Conservation (phyloP, 495 filamentous ascomycete genomes). For the Xylaria sp. region DNA sequence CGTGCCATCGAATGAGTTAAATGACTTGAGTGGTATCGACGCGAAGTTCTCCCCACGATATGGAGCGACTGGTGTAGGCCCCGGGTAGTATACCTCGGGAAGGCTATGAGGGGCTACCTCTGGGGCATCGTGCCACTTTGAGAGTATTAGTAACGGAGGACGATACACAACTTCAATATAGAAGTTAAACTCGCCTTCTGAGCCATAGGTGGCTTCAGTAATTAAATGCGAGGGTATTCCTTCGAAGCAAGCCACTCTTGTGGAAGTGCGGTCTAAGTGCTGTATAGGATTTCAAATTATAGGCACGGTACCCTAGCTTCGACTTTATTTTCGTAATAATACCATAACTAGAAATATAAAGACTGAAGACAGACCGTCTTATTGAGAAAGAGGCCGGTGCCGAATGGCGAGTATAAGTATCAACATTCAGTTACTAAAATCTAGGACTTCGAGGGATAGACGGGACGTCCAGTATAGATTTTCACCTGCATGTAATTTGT, state of each 20-base stretch:
- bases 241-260: neutral
- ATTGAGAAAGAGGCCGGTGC: neutral
- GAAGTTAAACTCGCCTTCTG: constrained; percentile 13
- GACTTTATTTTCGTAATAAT: neutral
- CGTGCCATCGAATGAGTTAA: neutral
- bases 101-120: constrained; percentile 47
- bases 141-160: neutral
- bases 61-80: constrained; percentile 30
- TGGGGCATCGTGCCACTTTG: constrained; percentile 47
- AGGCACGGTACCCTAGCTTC: neutral
- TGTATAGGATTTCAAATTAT: constrained; percentile 1
- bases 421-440: neutral
- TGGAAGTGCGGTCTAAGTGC: neutral
- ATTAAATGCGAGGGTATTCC: neutral
- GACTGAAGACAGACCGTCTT: neutral
- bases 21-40: constrained; percentile 10
- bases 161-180: neutral
- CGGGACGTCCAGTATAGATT: neutral
- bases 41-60: constrained; percentile 25
- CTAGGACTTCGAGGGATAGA: constrained; percentile 16
- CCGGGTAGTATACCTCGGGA: constrained; percentile 46
- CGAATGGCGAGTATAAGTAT: constrained; percentile 15
- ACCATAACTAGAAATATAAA: neutral
- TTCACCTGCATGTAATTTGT: constrained; percentile 16
- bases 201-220: constrained; percentile 12